Evolutionary conservation across 257 asterid genomes (phyloP).

Genomic region (Euphrasia confusa): DNA sequence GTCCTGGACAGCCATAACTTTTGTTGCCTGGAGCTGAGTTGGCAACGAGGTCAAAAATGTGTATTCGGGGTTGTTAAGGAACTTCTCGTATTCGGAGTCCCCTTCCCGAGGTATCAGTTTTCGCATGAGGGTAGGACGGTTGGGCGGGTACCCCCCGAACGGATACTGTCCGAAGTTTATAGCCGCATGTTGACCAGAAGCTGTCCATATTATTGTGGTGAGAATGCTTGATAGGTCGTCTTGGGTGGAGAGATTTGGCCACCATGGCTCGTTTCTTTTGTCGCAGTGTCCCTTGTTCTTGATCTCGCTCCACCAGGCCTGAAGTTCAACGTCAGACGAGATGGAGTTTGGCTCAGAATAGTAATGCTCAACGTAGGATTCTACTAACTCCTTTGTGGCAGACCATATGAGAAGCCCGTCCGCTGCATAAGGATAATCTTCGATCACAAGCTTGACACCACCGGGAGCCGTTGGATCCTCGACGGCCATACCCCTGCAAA

Average conservation of each 20-base stretch:
- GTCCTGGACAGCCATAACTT: conserved; percentile 93
- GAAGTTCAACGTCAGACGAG: conserved; percentile 68
- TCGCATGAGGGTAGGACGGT: conserved; percentile 83
- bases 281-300: conserved; percentile 66
- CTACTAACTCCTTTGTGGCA: conserved; percentile 68
- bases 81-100: conserved; percentile 50
- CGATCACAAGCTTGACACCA: conserved; percentile 71
- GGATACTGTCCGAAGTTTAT: conserved; percentile 93
- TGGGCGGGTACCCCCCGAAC: conserved; percentile 82
- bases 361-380: conserved; percentile 68
- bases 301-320: conserved; percentile 91
- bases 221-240: conserved; percentile 64
- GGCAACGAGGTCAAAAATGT: conserved; percentile 82
- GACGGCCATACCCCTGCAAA: conserved; percentile 76
- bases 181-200: conserved; percentile 98
- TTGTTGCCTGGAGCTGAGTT: conserved; percentile 88
- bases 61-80: conserved; percentile 56
- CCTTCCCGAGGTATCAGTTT: conserved; percentile 55
- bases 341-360: conserved; percentile 56
- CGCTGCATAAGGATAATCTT: conserved; percentile 92
- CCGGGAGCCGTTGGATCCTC: conserved; percentile 77
- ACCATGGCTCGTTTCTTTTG: conserved; percentile 77
- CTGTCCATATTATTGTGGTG: conserved; percentile 74
- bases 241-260: conserved; percentile 71
- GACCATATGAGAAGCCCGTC: conserved; percentile 91